These are phyloP conservation scores for Pestalotiopsis sp. DNA, from an alignment of 2,329 filamentous ascomycete genomes.

Conservation along the genomic window DNA sequence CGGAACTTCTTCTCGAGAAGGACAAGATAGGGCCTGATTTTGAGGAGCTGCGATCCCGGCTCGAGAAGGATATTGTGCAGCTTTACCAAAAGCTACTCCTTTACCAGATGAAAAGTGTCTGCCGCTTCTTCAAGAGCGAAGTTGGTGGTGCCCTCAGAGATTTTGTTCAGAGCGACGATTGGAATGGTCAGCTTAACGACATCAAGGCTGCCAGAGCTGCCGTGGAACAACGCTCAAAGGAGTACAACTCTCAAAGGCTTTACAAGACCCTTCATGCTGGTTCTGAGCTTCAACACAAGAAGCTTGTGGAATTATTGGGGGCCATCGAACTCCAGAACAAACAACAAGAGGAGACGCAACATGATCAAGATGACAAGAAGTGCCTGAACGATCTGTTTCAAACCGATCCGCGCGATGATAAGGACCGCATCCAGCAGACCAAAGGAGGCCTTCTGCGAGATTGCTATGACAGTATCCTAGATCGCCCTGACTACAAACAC, in stretches of 20 bases:
- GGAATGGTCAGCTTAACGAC: constrained; percentile 26
- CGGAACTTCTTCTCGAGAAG: background rate
- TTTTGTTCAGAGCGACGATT: constrained; percentile 28
- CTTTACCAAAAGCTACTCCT: background rate
- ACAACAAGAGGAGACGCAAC: background rate
- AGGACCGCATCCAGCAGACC: constrained; percentile 22
- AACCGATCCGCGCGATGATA: constrained; percentile 23
- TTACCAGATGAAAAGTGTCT: constrained; percentile 28
- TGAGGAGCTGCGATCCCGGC: background rate
- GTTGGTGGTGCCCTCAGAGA: constrained; percentile 26
- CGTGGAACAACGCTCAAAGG: background rate
- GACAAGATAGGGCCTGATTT: background rate
- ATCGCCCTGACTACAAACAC: constrained; percentile 26
- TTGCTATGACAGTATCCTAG: constrained; percentile 36
- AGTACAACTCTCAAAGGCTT: background rate
- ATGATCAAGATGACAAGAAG: constrained; percentile 12
- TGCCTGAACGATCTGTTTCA: constrained; percentile 16
- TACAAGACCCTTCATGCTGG: too few relatives aligned
- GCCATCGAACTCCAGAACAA: background rate
- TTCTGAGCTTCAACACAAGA: too few relatives aligned
- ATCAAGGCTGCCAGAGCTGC: constrained; percentile 13
- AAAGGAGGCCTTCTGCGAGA: constrained; percentile 30
- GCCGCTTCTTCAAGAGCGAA: background rate
- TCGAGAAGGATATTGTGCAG: constrained; percentile 16
- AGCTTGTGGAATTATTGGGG: too few relatives aligned